Conservation (phyloP, 345 rosid species). For the Nephelium lappaceum region DNA sequence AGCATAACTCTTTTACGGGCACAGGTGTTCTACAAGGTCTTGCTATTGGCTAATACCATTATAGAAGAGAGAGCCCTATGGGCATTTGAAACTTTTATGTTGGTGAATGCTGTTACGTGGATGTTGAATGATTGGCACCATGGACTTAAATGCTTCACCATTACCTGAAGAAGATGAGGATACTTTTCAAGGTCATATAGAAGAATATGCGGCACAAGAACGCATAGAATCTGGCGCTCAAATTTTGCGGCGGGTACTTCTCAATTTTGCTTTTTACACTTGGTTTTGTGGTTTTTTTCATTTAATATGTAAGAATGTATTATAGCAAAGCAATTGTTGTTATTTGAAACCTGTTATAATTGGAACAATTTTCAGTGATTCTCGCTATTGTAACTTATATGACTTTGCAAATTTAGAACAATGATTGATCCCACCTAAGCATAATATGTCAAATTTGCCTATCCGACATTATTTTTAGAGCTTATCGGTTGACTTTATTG, state of each 20-base stretch:
- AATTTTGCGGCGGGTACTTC: constrained; percentile 64
- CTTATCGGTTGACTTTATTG: background rate
- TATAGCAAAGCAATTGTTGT: background rate
- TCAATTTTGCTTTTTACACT: background rate
- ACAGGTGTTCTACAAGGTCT: too few species aligned
- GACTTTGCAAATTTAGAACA: background rate
- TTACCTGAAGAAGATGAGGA: constrained; percentile 83
- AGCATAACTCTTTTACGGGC: too few species aligned
- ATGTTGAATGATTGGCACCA: constrained; percentile 69
- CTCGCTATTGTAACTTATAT: background rate
- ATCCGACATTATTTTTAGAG: background rate
- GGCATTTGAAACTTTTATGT: constrained; percentile 4
- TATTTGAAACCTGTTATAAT: background rate
- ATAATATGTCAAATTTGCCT: too few species aligned
- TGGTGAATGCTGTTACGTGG: constrained; percentile 6
- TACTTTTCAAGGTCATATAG: constrained; percentile 44
- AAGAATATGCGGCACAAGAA: too few species aligned
- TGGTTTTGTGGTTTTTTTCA: too few species aligned
- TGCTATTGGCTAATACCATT: too few species aligned
- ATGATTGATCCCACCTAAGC: background rate
- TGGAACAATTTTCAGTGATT: background rate
- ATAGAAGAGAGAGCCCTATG: background rate
- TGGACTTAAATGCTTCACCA: constrained; percentile 78
- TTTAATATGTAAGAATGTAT: background rate
- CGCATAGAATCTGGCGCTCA: constrained; percentile 47